A percentile compares a stretch with the other conserved stretches of the same genome.
Evolutionary conservation across 164 flowering plant genomes (phyloP).

Genomic region (Chimonanthus praecox): DNA sequence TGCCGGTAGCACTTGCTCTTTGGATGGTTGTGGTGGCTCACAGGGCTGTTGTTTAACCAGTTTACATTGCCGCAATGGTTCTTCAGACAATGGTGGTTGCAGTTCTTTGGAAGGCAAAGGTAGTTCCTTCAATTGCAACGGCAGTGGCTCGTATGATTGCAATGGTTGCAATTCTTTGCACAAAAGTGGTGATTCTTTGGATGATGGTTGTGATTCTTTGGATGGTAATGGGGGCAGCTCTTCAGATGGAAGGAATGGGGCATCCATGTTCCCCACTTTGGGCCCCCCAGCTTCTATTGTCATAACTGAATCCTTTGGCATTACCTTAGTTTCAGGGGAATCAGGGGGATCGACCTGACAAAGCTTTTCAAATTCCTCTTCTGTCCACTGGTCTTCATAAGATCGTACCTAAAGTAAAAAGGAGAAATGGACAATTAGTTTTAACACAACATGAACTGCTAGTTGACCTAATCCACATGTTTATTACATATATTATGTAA

Average conservation of each 20-base stretch:
- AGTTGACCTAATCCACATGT: too few relatives aligned
- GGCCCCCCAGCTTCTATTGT: conserved; percentile 30
- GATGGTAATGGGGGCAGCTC: conserved; percentile 2
- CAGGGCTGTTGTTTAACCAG: conserved; percentile 11
- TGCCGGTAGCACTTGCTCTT: conserved; percentile 10
- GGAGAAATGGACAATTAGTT: background rate
- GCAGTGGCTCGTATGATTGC: conserved; percentile 37
- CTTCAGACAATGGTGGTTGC: background rate
- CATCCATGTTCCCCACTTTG: conserved; percentile 1
- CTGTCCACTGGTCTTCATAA: conserved; percentile 98
- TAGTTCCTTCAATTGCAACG: conserved; percentile 34
- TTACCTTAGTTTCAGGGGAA: conserved; percentile 52
- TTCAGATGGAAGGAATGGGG: background rate
- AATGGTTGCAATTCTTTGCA: conserved; percentile 6
- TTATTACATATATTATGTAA: too few relatives aligned
- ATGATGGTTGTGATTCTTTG: background rate
- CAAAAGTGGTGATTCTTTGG: conserved; percentile 2
- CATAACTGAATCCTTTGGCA: conserved; percentile 21
- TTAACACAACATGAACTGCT: too few relatives aligned
- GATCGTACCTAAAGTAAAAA: conserved; percentile 69
- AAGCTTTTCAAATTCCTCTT: conserved; percentile 96
- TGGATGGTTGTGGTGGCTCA: conserved; percentile 6
- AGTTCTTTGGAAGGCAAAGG: background rate
- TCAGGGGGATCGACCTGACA: conserved; percentile 82
- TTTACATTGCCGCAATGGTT: background rate